phyloP scores from a whole-genome alignment of 345 rosid genomes.

The Populus euphratica region DNA sequence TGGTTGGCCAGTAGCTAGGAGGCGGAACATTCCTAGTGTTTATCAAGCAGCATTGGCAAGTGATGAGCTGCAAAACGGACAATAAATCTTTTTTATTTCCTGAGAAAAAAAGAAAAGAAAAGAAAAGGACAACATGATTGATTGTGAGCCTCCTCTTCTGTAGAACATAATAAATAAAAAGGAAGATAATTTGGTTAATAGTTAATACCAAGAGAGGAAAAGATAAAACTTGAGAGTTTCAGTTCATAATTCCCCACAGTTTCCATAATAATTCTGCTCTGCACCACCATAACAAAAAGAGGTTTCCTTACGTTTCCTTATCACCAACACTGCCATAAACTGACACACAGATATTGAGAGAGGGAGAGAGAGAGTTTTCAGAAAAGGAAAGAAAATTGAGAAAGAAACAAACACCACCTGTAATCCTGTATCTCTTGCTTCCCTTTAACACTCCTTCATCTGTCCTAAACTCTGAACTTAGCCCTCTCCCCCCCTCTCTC shows the following conservation, averaged over 20 bases:
- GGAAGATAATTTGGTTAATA: neutral
- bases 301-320: conserved; percentile 15
- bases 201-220: neutral
- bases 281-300: neutral
- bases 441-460: neutral
- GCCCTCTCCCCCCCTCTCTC: neutral
- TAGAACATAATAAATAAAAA: no score
- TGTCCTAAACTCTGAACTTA: neutral
- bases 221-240: neutral
- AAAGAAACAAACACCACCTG: neutral
- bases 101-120: no score
- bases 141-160: no score
- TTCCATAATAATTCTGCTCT: conserved; percentile 11
- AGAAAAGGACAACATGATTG: no score
- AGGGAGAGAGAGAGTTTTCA: neutral
- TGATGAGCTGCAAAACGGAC: no score
- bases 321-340: conserved; percentile 20
- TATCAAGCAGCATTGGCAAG: no score
- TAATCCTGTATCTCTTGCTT: neutral
- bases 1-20: no score
- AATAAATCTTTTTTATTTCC: no score
- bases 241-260: neutral
- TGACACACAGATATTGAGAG: conserved; percentile 24
- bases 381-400: neutral
- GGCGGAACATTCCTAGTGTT: no score